Conservation (phyloP, 805 yeast species). For the Wickerhamomyces queroliae region DNA sequence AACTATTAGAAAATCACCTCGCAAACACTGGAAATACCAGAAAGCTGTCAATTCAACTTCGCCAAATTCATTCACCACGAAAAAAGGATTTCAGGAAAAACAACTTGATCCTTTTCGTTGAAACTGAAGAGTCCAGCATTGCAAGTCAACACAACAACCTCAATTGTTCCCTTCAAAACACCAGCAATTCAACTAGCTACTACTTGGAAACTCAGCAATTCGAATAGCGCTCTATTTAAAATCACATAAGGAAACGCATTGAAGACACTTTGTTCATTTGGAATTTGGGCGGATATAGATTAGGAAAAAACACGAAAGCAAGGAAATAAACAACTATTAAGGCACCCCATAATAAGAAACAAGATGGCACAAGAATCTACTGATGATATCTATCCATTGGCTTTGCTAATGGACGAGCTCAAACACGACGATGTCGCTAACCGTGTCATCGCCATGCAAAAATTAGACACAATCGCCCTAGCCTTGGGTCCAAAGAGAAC, state of each 20-base stretch:
- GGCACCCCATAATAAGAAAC: background rate
- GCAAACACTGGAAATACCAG: too few species aligned
- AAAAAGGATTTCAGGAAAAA: background rate
- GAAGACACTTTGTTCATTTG: too few species aligned
- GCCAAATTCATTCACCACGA: background rate
- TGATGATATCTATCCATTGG: slow-evolving; percentile 78
- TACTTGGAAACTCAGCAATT: too few species aligned
- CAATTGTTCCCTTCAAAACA: too few species aligned
- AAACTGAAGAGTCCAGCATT: too few species aligned
- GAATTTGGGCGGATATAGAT: too few species aligned
- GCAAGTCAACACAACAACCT: too few species aligned
- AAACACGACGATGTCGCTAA: slow-evolving; percentile 94
- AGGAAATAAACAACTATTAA: background rate
- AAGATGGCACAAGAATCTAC: slow-evolving; percentile 12
- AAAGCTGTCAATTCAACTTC: too few species aligned
- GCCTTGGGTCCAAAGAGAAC: slow-evolving; percentile 95
- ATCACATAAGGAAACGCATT: too few species aligned
- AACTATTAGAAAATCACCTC: too few species aligned
- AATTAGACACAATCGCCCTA: slow-evolving; percentile 87
- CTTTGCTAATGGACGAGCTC: slow-evolving; percentile 93
- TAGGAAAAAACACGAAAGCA: background rate
- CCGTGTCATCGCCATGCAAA: slow-evolving; percentile 91
- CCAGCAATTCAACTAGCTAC: too few species aligned
- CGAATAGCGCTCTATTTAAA: too few species aligned
- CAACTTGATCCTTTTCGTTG: background rate